Conservation (phyloP, 1,284 basidiomycete genomes). For the Cutaneotrichosporon curvatum region DNA sequence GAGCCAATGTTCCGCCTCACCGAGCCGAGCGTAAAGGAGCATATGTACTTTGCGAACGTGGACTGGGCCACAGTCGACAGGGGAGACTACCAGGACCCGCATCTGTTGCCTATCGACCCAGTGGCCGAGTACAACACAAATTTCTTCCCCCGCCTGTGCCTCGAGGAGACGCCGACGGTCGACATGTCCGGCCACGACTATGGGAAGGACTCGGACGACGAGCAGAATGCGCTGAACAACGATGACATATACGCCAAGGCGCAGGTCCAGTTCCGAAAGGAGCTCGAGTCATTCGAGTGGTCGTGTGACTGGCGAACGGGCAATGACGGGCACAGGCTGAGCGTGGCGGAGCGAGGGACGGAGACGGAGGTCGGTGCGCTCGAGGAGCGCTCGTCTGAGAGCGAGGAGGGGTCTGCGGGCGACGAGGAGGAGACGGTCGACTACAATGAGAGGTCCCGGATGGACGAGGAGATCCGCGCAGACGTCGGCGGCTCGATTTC, state of each 20-base stretch:
- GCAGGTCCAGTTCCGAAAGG: constrained; percentile 23
- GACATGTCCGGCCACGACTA: constrained; percentile 37
- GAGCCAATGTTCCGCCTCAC: constrained; percentile 84
- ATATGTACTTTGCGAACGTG: constrained; percentile 94
- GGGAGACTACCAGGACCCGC: constrained; percentile 61
- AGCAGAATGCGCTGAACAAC: constrained; percentile 30
- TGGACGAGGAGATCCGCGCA: not conserved
- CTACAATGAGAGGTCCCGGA: not conserved
- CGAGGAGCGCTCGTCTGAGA: constrained; percentile 12
- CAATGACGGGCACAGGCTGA: constrained; percentile 9
- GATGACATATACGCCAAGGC: constrained; percentile 29
- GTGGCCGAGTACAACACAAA: constrained; percentile 89
- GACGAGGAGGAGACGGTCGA: not conserved
- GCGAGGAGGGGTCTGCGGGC: no score
- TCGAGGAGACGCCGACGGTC: constrained; percentile 76
- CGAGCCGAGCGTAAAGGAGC: constrained; percentile 75
- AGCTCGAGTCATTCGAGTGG: constrained; percentile 37
- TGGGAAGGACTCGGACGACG: constrained; percentile 11
- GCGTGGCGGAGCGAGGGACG: constrained; percentile 1
- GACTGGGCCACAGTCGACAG: constrained; percentile 33
- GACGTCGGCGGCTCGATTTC: no score
- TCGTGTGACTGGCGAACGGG: constrained; percentile 7
- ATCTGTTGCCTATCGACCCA: constrained; percentile 89
- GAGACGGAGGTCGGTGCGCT: not conserved
- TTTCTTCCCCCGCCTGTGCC: constrained; percentile 95